phyloP scores from a whole-genome alignment of 2,329 filamentous ascomycete species.

The Alternaria arborescens region DNA sequence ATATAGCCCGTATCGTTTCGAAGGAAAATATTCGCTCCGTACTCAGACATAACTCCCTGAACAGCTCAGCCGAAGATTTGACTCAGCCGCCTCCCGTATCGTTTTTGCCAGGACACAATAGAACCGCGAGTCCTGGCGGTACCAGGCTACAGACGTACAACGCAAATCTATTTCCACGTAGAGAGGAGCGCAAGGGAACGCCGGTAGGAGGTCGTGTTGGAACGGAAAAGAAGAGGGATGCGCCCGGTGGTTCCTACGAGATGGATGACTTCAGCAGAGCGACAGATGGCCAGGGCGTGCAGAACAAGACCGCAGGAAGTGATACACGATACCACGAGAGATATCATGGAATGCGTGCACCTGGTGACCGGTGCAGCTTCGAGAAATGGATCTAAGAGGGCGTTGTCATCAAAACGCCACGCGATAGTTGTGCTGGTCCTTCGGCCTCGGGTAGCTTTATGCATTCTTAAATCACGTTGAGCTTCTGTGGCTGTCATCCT shows the following conservation, averaged over 20 bases:
- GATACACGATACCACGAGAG: not conserved
- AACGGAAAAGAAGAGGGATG: conserved; percentile 1
- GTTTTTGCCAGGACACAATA: not conserved
- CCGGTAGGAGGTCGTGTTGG: conserved; percentile 20
- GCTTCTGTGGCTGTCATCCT: not conserved
- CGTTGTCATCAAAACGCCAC: not conserved
- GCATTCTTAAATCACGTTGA: not conserved
- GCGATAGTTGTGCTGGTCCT: not conserved
- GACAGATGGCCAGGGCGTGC: not conserved
- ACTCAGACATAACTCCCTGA: conserved; percentile 27
- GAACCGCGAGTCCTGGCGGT: not conserved
- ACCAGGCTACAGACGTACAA: conserved; percentile 36
- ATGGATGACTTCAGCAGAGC: not conserved
- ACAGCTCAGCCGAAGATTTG: conserved; percentile 31
- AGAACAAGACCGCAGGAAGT: not conserved
- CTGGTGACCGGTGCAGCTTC: not conserved
- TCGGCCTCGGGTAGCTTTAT: not conserved
- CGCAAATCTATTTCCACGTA: conserved; percentile 42
- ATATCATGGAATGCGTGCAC: not conserved
- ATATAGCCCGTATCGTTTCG: conserved; percentile 39
- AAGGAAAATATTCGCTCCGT: conserved; percentile 46
- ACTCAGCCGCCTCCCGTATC: conserved; percentile 7
- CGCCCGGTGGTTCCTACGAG: not conserved
- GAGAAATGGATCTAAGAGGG: not conserved
- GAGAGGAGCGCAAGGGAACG: conserved; percentile 22